phyloP scores from a whole-genome alignment of 768 basidiomycete species.

The Tylopilus balloui region DNA sequence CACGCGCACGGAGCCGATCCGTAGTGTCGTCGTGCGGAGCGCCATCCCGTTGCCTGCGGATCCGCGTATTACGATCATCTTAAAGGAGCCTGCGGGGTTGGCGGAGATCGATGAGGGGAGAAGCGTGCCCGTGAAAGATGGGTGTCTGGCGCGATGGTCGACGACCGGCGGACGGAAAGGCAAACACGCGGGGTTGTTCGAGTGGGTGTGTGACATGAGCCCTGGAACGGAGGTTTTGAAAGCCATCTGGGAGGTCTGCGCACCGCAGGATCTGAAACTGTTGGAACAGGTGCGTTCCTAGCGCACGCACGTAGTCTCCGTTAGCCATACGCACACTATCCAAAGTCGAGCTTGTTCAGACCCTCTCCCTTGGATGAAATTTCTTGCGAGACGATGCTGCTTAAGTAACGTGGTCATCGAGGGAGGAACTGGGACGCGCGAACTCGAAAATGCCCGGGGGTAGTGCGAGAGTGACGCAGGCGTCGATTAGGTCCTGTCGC shows the following conservation, averaged over 20 bases:
- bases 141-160: slow-evolving; percentile 20
- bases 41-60: slow-evolving; percentile 27
- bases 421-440: slow-evolving; percentile 33
- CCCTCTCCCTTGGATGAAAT: slow-evolving; percentile 65
- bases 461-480: slow-evolving; percentile 68
- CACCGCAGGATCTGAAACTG: slow-evolving; percentile 18
- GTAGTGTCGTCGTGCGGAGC: slow-evolving; percentile 22
- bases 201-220: slow-evolving; percentile 28
- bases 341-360: slow-evolving; percentile 52
- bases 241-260: slow-evolving; percentile 28
- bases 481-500: slow-evolving; percentile 66
- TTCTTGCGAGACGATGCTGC: slow-evolving; percentile 38
- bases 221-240: slow-evolving; percentile 25
- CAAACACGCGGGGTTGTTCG: slow-evolving; percentile 22
- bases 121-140: slow-evolving; percentile 3
- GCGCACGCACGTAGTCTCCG: neutral
- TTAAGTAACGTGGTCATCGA: neutral
- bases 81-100: slow-evolving; percentile 26
- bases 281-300: slow-evolving; percentile 11
- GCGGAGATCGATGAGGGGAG: slow-evolving; percentile 21
- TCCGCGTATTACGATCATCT: slow-evolving; percentile 24
- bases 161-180: slow-evolving; percentile 16
- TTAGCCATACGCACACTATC: slow-evolving; percentile 47
- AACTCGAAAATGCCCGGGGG: slow-evolving; percentile 77
- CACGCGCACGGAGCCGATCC: slow-evolving; percentile 8